phyloP scores from a whole-genome alignment of 2,329 filamentous ascomycete species.

The Bipolaris bicolor region DNA sequence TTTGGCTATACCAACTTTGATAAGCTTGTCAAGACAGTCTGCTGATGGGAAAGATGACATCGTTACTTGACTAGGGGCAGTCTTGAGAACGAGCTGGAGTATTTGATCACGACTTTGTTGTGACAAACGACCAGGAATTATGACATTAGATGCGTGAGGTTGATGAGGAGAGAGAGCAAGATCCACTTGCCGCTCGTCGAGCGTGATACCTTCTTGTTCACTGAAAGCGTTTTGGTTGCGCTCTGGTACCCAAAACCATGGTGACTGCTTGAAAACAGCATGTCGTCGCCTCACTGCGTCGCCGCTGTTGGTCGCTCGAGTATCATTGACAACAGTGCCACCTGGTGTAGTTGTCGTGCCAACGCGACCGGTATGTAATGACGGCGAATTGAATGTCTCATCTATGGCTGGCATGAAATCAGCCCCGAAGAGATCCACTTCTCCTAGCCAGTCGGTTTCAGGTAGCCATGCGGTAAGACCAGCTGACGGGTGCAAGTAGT shows the following conservation, averaged over 20 bases:
- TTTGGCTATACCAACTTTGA: constrained; percentile 43
- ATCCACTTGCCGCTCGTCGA: constrained; percentile 36
- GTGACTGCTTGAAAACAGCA: constrained; percentile 24
- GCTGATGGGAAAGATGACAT: constrained; percentile 41
- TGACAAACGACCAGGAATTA: constrained; percentile 30
- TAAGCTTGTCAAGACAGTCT: constrained; percentile 37
- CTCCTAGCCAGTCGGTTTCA: constrained; percentile 25
- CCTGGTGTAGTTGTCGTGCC: background rate
- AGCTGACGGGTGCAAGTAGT: constrained; percentile 21
- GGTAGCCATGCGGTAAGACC: constrained; percentile 28
- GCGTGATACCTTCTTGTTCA: constrained; percentile 32
- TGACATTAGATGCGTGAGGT: constrained; percentile 31
- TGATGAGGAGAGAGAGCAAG: constrained; percentile 39
- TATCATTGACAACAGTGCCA: background rate
- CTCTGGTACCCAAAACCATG: constrained; percentile 36
- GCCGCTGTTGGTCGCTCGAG: constrained; percentile 4
- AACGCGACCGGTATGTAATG: background rate
- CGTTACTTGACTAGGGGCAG: constrained; percentile 33
- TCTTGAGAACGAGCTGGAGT: constrained; percentile 40
- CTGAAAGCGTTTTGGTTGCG: constrained; percentile 39
- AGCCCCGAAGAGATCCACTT: constrained; percentile 23
- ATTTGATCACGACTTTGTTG: constrained; percentile 34
- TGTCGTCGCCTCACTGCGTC: constrained; percentile 20
- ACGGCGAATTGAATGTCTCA: constrained; percentile 13
- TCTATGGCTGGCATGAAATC: constrained; percentile 27